These are phyloP conservation scores for Aphanomyces astaci DNA, from an alignment of 352 stramenopile genomes.

Conservation along the genomic window DNA sequence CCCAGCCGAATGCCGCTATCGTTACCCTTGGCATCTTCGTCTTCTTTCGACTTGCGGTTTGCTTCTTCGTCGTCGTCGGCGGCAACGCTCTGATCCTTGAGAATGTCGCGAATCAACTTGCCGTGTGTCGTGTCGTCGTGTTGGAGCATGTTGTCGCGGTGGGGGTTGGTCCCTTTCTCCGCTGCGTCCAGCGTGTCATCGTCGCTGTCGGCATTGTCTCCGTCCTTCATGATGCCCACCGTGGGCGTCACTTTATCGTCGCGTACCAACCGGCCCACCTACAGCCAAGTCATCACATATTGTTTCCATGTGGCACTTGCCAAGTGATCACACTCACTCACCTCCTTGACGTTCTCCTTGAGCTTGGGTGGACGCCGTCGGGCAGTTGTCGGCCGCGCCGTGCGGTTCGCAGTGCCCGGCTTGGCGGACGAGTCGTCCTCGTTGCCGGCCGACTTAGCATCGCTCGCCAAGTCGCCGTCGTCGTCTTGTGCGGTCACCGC, in stretches of 20 bases:
- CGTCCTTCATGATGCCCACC: constrained; percentile 76
- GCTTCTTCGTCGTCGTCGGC: constrained; percentile 68
- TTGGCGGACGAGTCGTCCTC: constrained; percentile 18
- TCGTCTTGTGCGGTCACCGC: constrained; percentile 42
- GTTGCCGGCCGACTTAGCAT: constrained; percentile 15
- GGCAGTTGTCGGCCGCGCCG: constrained; percentile 72
- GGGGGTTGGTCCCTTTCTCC: constrained; percentile 33
- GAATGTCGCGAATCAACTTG: constrained; percentile 72
- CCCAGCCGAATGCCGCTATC: constrained; percentile 71
- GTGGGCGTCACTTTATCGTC: constrained; percentile 75
- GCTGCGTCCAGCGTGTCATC: constrained; percentile 42
- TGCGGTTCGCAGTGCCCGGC: constrained; percentile 48
- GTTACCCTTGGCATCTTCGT: constrained; percentile 46
- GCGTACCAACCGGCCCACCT: constrained; percentile 42
- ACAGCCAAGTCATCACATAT: not conserved
- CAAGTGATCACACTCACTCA: constrained; percentile 24
- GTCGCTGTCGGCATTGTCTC: constrained; percentile 69
- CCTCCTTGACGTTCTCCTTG: constrained; percentile 81
- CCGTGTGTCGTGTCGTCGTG: constrained; percentile 46
- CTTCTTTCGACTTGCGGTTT: constrained; percentile 49
- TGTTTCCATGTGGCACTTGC: too few relatives aligned
- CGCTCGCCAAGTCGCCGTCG: constrained; percentile 39
- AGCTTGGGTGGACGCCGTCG: constrained; percentile 79
- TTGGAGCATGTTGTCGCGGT: constrained; percentile 20
- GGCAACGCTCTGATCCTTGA: constrained; percentile 67